Base-by-base conservation (phyloP, 306 rosid genomes). In the Betula pendula region DNA sequence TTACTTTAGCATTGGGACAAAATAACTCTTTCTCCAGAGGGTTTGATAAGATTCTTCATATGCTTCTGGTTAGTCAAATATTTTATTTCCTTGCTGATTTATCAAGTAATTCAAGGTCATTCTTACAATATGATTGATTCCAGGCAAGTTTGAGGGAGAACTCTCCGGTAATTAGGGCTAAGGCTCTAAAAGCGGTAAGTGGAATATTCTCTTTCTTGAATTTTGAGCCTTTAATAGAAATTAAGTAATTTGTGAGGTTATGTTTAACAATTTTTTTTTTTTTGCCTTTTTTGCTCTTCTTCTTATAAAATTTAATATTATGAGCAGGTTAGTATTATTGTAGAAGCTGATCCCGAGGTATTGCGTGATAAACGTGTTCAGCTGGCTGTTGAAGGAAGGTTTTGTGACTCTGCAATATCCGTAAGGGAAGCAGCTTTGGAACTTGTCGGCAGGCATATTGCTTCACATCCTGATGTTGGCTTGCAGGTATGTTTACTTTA, bases 331-430 rank as follows among this genome's bases (percentile, higher is more conserved):
- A 96, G 99, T 85, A 96, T 96, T 75, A 90, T 96, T 82, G 98
- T 96, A 69, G 99, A 96, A 85, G 98, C 99, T 81, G 99, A 96
- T 84, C 98, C 98, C 7, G 96, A 96, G 89, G 99, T 96, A 74
- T 77, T 96, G 83, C 89, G 99, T 73, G 96, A 92, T 87, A 87
- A 88, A 74, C 89, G 88, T 27, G 98, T 96, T 66, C 97, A 91
- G 74, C 68, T 80, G 60, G 97, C 97, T 20, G 97, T 95, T 67
- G 99, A 95, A 87, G 99, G 99, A 80, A 84, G 99, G 83, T 95
- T 95, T 67, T 92, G 97, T 80, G 99, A 95, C 81, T 88, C 94
- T 16, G 99, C 97, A 14, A 95, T 95, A 79, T 91, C 97, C 70
- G 99, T 87, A 55, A 87, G 99, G 85, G 99, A 95, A 89, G 99